Conservation (phyloP, 805 yeast genomes). For the Yarrowia keelungensis region DNA sequence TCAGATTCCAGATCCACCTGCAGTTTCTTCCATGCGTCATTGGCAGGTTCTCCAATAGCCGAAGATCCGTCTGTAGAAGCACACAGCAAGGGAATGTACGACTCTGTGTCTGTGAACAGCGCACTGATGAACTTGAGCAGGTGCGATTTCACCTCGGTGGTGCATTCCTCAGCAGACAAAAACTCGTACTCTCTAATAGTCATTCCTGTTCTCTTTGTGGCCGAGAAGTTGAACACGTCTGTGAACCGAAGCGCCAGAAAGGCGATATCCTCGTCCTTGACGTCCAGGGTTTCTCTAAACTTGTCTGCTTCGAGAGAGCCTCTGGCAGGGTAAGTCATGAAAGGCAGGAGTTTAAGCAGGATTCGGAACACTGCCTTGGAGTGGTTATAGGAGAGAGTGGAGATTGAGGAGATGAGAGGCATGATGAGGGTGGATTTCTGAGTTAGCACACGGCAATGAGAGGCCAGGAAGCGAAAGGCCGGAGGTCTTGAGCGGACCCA, state of each 20-base stretch:
- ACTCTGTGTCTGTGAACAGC: constrained; percentile 53
- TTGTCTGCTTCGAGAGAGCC: constrained; percentile 30
- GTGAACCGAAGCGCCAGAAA: constrained; percentile 17
- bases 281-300: background rate
- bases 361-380: constrained; percentile 25
- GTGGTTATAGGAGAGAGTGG: constrained; percentile 27
- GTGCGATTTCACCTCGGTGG: constrained; percentile 19
- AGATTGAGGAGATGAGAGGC: constrained; percentile 13
- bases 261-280: constrained; percentile 4
- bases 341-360: constrained; percentile 24
- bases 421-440: constrained; percentile 40
- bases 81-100: constrained; percentile 61
- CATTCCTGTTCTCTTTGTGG: constrained; percentile 32
- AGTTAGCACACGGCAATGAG: constrained; percentile 40
- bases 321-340: constrained; percentile 23
- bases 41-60: constrained; percentile 62
- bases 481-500: background rate
- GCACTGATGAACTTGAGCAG: constrained; percentile 47
- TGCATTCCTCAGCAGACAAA: constrained; percentile 13
- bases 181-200: constrained; percentile 32
- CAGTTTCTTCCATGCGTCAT: constrained; percentile 59
- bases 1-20: constrained; percentile 59
- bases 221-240: constrained; percentile 27
- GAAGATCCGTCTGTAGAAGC: constrained; percentile 70
- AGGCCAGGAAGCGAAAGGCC: no score